A percentile compares a stretch with the other conserved stretches of the same genome.
Conservation (phyloP, 768 basidiomycete genomes). For the Galerina sulciceps region DNA sequence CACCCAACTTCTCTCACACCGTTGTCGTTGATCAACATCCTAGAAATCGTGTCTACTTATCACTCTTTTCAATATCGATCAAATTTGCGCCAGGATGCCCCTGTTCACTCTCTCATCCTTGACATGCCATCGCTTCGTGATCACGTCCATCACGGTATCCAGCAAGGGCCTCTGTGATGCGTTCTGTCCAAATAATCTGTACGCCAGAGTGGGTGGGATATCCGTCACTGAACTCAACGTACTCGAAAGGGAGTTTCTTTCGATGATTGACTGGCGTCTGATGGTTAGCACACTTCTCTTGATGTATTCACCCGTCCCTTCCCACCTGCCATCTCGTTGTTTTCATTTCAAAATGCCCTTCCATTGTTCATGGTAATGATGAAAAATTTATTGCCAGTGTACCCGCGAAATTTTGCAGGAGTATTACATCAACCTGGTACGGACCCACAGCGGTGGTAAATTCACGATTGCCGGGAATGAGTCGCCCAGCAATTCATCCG, state of each 20-base stretch:
- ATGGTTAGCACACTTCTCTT: slow-evolving; percentile 68
- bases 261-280: slow-evolving; percentile 91
- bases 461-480: slow-evolving; percentile 56
- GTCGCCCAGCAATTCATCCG: slow-evolving; percentile 44
- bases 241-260: slow-evolving; percentile 92
- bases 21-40: slow-evolving; percentile 7
- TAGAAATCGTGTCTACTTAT: slow-evolving; percentile 83
- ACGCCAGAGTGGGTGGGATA: slow-evolving; percentile 96
- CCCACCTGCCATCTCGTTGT: slow-evolving; percentile 16
- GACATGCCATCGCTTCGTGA: slow-evolving; percentile 97
- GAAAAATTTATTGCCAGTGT: slow-evolving; percentile 56
- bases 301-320: slow-evolving; percentile 10
- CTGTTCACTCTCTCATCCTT: slow-evolving; percentile 93
- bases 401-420: slow-evolving; percentile 89
- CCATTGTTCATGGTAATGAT: slow-evolving; percentile 22
- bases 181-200: slow-evolving; percentile 93
- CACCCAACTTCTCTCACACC: slow-evolving; percentile 9
- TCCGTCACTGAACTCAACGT: slow-evolving; percentile 89
- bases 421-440: slow-evolving; percentile 92
- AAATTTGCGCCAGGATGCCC: slow-evolving; percentile 86
- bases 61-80: slow-evolving; percentile 89
- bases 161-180: slow-evolving; percentile 95
- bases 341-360: slow-evolving; percentile 20
- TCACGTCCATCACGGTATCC: slow-evolving; percentile 89
- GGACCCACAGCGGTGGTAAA: slow-evolving; percentile 72